Conservation (phyloP, 139 green algal genomes). For the Chlamydomonas eustigma region DNA sequence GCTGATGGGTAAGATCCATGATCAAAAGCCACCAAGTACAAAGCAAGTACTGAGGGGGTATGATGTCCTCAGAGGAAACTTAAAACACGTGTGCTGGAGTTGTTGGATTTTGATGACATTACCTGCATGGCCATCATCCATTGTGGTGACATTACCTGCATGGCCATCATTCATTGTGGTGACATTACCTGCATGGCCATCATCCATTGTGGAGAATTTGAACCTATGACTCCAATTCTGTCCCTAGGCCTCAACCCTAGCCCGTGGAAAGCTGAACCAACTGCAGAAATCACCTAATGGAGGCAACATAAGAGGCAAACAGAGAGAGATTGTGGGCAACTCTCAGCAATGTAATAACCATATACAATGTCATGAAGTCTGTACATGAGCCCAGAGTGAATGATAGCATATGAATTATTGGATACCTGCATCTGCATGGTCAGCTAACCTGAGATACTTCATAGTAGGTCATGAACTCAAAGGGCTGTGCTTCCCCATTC, state of each 20-base stretch:
- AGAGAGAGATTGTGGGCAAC: no score
- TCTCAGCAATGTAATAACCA: no score
- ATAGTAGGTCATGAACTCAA: constrained; percentile 47
- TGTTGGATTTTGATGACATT: not conserved
- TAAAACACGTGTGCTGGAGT: not conserved
- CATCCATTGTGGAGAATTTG: constrained; percentile 70
- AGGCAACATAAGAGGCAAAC: no score
- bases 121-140: not conserved
- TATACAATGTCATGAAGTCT: no score
- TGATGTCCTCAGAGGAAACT: not conserved
- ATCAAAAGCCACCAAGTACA: not conserved
- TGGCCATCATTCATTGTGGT: not conserved
- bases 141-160: not conserved
- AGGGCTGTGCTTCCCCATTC: constrained; percentile 24
- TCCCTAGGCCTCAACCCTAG: constrained; percentile 33
- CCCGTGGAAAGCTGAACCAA: constrained; percentile 27
- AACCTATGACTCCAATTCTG: constrained; percentile 48
- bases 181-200: constrained; percentile 59
- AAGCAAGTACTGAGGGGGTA: not conserved
- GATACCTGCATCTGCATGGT: not conserved
- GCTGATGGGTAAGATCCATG: not conserved
- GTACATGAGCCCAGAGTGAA: no score
- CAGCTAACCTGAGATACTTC: constrained; percentile 28
- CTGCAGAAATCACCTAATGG: constrained; percentile 3
- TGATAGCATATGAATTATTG: not conserved